Percentiles rank a stretch among this genome's conserved stretches.
These are phyloP conservation scores for Anthostomella pinea DNA, from an alignment of 2,329 filamentous ascomycete species.

Conservation along the genomic window DNA sequence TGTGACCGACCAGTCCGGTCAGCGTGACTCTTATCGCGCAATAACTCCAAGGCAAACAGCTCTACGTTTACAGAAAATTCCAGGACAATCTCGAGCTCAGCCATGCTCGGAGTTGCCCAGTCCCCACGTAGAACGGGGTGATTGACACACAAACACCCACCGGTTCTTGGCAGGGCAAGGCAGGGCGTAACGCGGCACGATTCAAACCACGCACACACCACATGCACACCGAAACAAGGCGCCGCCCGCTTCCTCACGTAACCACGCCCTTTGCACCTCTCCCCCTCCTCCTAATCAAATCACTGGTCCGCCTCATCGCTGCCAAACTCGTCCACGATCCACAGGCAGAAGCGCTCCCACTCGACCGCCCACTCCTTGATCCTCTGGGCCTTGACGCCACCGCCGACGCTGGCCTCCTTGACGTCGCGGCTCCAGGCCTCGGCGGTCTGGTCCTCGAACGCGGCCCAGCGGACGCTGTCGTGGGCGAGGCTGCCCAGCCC, in stretches of 20 bases:
- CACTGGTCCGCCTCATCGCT: slow-evolving; percentile 29
- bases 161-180: background rate
- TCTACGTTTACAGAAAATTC: background rate
- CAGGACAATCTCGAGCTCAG: background rate
- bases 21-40: background rate
- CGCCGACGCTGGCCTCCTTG: slow-evolving; percentile 69
- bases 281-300: background rate
- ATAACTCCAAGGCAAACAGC: too few relatives aligned
- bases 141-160: too few relatives aligned
- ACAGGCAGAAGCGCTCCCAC: slow-evolving; percentile 89
- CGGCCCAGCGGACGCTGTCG: slow-evolving; percentile 88
- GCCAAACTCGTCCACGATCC: slow-evolving; percentile 76
- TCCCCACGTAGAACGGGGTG: too few relatives aligned
- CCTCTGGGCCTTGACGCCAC: slow-evolving; percentile 66
- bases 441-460: slow-evolving; percentile 74
- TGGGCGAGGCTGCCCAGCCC: slow-evolving; percentile 85
- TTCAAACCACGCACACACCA: background rate
- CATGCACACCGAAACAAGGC: background rate
- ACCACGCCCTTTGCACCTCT: background rate
- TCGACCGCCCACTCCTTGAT: slow-evolving; percentile 75
- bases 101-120: too few relatives aligned
- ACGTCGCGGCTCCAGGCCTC: slow-evolving; percentile 72
- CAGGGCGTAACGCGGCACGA: background rate
- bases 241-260: background rate
- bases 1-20: too few relatives aligned